These are phyloP conservation scores for Tanacetum coccineum DNA, from an alignment of 129 eudicot species.

Conservation along the genomic window DNA sequence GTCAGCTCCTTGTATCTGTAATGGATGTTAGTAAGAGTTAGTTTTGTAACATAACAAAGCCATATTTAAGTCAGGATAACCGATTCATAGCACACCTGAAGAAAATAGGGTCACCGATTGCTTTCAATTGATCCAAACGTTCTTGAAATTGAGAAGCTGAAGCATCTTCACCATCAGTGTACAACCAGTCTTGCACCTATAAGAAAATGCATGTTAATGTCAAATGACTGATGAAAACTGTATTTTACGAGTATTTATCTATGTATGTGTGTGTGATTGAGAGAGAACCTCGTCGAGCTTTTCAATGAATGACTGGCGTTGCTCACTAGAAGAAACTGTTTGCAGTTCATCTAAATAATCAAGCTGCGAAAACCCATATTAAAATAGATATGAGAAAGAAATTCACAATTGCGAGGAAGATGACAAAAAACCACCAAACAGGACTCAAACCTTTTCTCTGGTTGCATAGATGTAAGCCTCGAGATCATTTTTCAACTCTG, in stretches of 20 bases:
- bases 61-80: conserved; percentile 13
- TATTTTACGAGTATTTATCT: background rate
- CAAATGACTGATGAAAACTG: background rate
- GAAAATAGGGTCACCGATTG: conserved; percentile 91
- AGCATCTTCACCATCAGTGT: conserved; percentile 99
- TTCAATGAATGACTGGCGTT: conserved; percentile 65
- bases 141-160: conserved; percentile 83
- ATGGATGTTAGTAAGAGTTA: conserved; percentile 12
- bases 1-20: conserved; percentile 77
- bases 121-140: conserved; percentile 62
- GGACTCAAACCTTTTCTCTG: conserved; percentile 63
- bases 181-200: conserved; percentile 97
- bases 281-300: conserved; percentile 85
- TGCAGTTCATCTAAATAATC: conserved; percentile 68
- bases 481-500: conserved; percentile 87
- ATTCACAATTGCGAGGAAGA: background rate
- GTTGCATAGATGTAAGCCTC: conserved; percentile 92
- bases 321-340: conserved; percentile 64
- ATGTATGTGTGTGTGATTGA: conserved; percentile 2
- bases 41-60: conserved; percentile 12
- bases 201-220: conserved; percentile 13
- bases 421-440: background rate
- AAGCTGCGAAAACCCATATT: conserved; percentile 46
- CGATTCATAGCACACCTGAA: conserved; percentile 51
- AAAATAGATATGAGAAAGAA: conserved; percentile 21